Evolutionary conservation across 164 flowering plant species (phyloP), one percentile per base, ranked within the genome.

Genomic region (Tetracentron sinense): DNA sequence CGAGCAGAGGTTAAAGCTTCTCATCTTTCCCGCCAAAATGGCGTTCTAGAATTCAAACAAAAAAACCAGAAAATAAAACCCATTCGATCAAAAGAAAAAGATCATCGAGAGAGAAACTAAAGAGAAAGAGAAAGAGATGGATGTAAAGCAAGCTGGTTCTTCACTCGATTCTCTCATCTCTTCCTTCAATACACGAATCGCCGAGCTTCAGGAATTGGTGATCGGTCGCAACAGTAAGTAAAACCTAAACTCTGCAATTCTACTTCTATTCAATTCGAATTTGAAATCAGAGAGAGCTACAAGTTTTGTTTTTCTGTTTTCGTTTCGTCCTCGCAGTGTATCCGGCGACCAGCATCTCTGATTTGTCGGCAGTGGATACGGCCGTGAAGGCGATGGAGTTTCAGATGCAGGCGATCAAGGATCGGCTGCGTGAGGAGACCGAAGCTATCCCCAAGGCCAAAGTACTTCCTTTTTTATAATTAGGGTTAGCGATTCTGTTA

Each of bases 361-460:
- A 90, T 78, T 64, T 90, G 54, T 75, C 87, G 20, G 85, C 82
- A 11, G 68, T 89, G 1, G 96, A 85, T 30, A 72, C 85, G 0
- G 64, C 89, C 0, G 69, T 90, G 78, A 83, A 77, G 68, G 80
- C 82, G 0, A 78, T 93, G 96, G 97, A 93, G 82, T 81, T 79
- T 64, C 98, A 93, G 76, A 76, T 93, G 16, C 84, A 85, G 58
- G 75, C 85, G 17, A 84, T 93, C 65, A 88, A 89, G 72, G 78
- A 82, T 42, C 80, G 91, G 2, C 38, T 93, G 68, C 82, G 85
- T 16, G 96, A 90, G 56, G 98, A 93, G 54, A 71, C 80, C 28
- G 75, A 74, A 72, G 90, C 94, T 3, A 80, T 93, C 47, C 96
- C 96, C 48, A 93, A 93, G 77, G 97, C 96, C 44, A 89, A 84